A percentile compares a stretch with the other conserved stretches of the same genome.
Conservation (phyloP, 2,329 filamentous ascomycete genomes). For the Xylaria sp. region DNA sequence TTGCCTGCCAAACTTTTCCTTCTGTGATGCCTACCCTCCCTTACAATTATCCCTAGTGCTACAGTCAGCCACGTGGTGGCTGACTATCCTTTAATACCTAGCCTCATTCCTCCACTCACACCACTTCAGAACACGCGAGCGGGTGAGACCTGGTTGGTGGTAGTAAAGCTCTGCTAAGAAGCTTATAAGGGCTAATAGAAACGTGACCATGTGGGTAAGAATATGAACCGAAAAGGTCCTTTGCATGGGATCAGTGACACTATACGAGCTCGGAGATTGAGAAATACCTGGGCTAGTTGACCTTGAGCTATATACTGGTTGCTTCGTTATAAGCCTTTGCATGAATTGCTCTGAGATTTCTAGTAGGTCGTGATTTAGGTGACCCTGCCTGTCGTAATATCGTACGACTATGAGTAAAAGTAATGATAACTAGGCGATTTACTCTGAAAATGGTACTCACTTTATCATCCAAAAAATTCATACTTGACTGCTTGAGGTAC, state of each 20-base stretch:
- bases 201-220: background rate
- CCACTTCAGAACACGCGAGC: background rate
- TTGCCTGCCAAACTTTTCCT: no score
- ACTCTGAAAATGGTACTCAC: background rate
- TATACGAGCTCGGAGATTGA: background rate
- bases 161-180: background rate
- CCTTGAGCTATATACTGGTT: background rate
- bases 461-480: background rate
- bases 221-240: background rate
- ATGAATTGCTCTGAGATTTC: background rate
- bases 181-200: background rate
- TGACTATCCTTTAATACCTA: no score
- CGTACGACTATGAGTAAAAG: conserved; percentile 1
- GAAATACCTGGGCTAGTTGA: background rate
- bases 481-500: background rate
- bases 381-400: background rate
- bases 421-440: background rate
- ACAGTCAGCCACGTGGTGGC: no score
- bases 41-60: no score
- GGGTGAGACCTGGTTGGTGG: background rate
- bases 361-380: background rate
- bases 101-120: no score
- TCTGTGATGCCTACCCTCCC: no score
- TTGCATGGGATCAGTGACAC: conserved; percentile 10
- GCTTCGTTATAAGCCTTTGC: background rate